Base-by-base conservation (phyloP, 495 filamentous ascomycete genomes). In the Jackrogersella minutella region DNA sequence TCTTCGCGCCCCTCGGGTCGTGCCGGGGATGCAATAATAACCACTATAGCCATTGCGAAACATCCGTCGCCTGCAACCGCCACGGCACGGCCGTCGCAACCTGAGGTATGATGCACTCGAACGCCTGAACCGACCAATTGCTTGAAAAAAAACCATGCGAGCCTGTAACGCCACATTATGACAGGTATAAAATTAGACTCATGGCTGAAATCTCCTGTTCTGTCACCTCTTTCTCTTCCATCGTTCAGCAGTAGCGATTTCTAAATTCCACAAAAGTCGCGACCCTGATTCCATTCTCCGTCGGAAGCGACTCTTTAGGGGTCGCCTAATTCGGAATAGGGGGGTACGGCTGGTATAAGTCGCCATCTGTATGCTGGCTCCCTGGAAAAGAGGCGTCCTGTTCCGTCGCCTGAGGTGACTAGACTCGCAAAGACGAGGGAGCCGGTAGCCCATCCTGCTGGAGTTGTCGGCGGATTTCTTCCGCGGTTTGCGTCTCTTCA, bases 401-500 rank as follows among this genome's bases (percentile, higher is more conserved):
- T 39, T 28, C 46, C 24, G 5, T 30, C 14, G 58, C 33, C 13
- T 36, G 58, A 49, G 54, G 47, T 41, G 36, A 53, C 53, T 70
- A 73, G 51, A 67, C 56, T 61, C 72, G 69, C 41, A 74, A 49
- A 17, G 71, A 71, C 10, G 72, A 66, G 22, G 70, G 70, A 13
- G 72, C 61, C 14, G 71, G 69, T 30, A 62, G 24, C 7, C 68
- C 70, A 6, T 77, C 78, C 0, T 71, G 62, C 46, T 76, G 74
- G 34, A 79, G 56, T 44, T 81, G 79, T 36, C 78, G 66, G 46
- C 75, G 75, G 14, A 76, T 75, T 43, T 77, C 75, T 49, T 79
- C 75, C 0, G 74, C 74, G 2, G 76, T 78, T 36, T 77, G 68
- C 28, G 69, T 70, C 13, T 80, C 74, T 4, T 77, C 76, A 6